phyloP scores from a whole-genome alignment of 2,329 filamentous ascomycete genomes.

The Xylaria multiplex region DNA sequence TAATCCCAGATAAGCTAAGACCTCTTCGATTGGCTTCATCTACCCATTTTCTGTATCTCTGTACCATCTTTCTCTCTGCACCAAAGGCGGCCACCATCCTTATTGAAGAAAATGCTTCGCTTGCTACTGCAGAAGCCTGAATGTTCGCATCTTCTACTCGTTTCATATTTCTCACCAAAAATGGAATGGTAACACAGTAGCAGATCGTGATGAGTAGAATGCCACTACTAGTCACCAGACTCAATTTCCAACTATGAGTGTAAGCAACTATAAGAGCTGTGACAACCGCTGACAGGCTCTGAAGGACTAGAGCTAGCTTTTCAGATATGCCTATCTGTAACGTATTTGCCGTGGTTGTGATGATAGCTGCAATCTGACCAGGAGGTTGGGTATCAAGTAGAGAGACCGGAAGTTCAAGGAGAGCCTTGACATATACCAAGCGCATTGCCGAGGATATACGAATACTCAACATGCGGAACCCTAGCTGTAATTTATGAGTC shows the following conservation, averaged over 20 bases:
- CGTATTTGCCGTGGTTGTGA: constrained; percentile 70
- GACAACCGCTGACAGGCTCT: constrained; percentile 63
- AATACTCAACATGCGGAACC: constrained; percentile 69
- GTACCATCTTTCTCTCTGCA: constrained; percentile 64
- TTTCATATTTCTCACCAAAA: constrained; percentile 64
- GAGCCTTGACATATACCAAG: constrained; percentile 70
- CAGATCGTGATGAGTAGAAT: constrained; percentile 65
- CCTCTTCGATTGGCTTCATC: constrained; percentile 58
- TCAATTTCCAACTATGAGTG: constrained; percentile 66
- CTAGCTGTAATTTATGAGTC: constrained; percentile 54
- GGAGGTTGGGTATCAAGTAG: constrained; percentile 72
- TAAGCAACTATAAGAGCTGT: constrained; percentile 66
- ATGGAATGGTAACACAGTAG: constrained; percentile 62
- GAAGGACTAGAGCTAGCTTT: constrained; percentile 67
- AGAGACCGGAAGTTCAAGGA: constrained; percentile 72
- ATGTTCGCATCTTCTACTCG: constrained; percentile 64
- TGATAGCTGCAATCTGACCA: constrained; percentile 69
- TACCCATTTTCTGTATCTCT: constrained; percentile 65
- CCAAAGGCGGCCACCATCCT: constrained; percentile 71
- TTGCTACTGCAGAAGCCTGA: constrained; percentile 67
- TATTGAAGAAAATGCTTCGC: constrained; percentile 68
- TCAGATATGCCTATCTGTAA: constrained; percentile 72
- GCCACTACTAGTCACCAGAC: constrained; percentile 67
- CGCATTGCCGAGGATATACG: constrained; percentile 69
- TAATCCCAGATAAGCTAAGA: constrained; percentile 43